A percentile compares a stretch with the other conserved stretches of the same genome.
phyloP scores from a whole-genome alignment of 805 yeast species.

The Schizosaccharomyces pombe region DNA sequence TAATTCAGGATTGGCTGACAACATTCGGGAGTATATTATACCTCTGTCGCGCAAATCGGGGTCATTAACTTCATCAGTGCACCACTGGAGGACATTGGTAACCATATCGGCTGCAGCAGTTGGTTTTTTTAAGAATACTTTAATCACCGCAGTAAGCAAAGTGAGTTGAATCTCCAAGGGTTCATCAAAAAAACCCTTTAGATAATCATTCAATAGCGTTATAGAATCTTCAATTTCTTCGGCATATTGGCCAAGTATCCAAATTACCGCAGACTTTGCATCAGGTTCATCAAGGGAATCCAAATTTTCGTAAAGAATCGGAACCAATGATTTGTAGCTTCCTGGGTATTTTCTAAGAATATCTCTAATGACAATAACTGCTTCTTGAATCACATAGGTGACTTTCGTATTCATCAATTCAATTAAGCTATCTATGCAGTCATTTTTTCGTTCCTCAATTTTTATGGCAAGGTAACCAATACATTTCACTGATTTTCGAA shows the following conservation, averaged over 20 bases:
- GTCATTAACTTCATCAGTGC: conserved; percentile 55
- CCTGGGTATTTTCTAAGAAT: conserved; percentile 28
- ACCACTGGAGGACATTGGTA: conserved; percentile 53
- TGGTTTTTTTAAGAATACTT: conserved; percentile 41
- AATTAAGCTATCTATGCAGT: conserved; percentile 44
- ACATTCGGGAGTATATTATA: conserved; percentile 63
- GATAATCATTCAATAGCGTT: conserved; percentile 21
- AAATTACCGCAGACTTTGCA: conserved; percentile 49
- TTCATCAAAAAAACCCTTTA: conserved; percentile 35
- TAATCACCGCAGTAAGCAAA: conserved; percentile 52
- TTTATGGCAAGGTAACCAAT: conserved; percentile 78
- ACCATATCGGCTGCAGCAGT: conserved; percentile 36
- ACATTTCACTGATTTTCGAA: conserved; percentile 69
- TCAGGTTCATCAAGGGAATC: conserved; percentile 60
- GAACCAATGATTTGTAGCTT: conserved; percentile 26
- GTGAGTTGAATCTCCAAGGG: conserved; percentile 55
- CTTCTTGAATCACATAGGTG: conserved; percentile 59
- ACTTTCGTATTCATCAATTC: conserved; percentile 44
- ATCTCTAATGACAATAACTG: conserved; percentile 34
- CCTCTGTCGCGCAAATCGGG: conserved; percentile 81
- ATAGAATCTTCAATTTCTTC: conserved; percentile 23
- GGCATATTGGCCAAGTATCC: conserved; percentile 71
- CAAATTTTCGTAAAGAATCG: conserved; percentile 21
- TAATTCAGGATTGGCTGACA: conserved; percentile 60
- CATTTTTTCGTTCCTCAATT: conserved; percentile 34